These are phyloP conservation scores for Lentithecium fluviatile DNA, from an alignment of 495 filamentous ascomycete species.

Conservation along the genomic window DNA sequence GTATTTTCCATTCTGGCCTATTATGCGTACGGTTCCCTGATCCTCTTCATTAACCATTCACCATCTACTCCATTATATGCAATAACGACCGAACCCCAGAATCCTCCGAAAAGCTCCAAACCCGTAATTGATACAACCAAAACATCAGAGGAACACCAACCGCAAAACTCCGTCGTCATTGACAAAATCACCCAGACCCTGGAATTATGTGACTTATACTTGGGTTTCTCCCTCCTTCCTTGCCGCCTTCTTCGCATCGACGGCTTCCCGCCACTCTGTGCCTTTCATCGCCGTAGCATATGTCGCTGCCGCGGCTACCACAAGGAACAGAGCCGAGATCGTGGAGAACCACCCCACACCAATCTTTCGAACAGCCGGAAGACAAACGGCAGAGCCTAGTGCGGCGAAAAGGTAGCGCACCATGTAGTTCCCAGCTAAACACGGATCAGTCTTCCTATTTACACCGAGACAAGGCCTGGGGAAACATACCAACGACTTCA, in stretches of 20 bases:
- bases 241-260: conserved; percentile 49
- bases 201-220: conserved; percentile 1
- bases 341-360: conserved; percentile 61
- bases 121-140: no score
- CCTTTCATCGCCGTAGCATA: conserved; percentile 55
- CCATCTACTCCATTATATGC: no score
- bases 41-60: no score
- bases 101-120: no score
- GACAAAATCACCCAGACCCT: no score
- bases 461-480: background rate
- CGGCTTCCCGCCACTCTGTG: conserved; percentile 52
- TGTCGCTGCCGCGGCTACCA: conserved; percentile 48
- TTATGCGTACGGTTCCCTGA: no score
- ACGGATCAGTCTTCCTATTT: conserved; percentile 1
- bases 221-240: conserved; percentile 20
- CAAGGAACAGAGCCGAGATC: conserved; percentile 53
- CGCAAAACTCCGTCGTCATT: no score
- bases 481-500: conserved; percentile 57
- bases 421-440: conserved; percentile 65
- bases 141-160: no score
- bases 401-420: conserved; percentile 68
- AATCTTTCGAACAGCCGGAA: conserved; percentile 64
- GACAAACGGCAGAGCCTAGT: conserved; percentile 60
- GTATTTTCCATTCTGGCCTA: no score
- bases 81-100: no score